Conservation (phyloP, 805 yeast genomes). For the Wickerhamiella sergipiensis region DNA sequence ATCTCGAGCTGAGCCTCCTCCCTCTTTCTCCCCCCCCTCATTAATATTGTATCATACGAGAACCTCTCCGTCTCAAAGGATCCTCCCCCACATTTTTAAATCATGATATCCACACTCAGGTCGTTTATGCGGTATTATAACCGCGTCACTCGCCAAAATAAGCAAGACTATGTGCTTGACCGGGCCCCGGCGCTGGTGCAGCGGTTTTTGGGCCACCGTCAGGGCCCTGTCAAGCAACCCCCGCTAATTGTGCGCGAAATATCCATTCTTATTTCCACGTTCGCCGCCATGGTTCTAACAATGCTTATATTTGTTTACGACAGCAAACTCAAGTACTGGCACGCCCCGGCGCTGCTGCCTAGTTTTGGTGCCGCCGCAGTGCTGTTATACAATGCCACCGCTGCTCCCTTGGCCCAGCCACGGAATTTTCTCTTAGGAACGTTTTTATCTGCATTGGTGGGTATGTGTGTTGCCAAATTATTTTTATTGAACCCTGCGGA, state of each 20-base stretch:
- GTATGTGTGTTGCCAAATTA: slow-evolving; percentile 40
- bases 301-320: slow-evolving; percentile 17
- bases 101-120: neutral
- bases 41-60: neutral
- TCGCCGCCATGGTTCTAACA: slow-evolving; percentile 20
- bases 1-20: neutral
- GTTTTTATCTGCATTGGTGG: slow-evolving; percentile 38
- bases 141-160: neutral
- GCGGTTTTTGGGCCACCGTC: slow-evolving; percentile 18
- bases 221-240: slow-evolving; percentile 2
- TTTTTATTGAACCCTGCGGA: slow-evolving; percentile 35
- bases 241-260: slow-evolving; percentile 6
- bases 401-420: slow-evolving; percentile 52
- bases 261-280: slow-evolving; percentile 17
- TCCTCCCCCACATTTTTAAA: neutral
- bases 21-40: neutral
- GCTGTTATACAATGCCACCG: slow-evolving; percentile 40
- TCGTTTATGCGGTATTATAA: neutral
- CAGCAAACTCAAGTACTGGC: slow-evolving; percentile 15
- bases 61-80: neutral
- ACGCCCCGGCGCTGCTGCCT: slow-evolving; percentile 21
- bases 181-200: slow-evolving; percentile 8
- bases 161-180: neutral
- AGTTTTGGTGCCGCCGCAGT: slow-evolving; percentile 48
- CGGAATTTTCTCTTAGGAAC: slow-evolving; percentile 45